A percentile compares a stretch with the other conserved stretches of the same genome.
These are phyloP conservation scores for Suillus spraguei DNA, from an alignment of 768 basidiomycete genomes.

Conservation along the genomic window DNA sequence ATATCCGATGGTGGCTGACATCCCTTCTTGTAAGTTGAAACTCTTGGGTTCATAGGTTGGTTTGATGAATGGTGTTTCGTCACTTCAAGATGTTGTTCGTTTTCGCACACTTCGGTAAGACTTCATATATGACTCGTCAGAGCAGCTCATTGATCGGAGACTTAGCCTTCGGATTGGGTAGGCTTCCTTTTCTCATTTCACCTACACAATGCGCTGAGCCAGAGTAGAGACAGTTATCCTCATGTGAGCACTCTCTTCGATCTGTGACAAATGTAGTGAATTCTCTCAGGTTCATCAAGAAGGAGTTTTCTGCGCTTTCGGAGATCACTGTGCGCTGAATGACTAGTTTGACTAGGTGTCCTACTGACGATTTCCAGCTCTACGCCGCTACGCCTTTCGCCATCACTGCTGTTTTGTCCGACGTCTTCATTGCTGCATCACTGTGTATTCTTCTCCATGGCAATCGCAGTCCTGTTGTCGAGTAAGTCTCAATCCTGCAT, in stretches of 20 bases:
- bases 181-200: conserved; percentile 7
- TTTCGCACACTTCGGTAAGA: conserved; percentile 44
- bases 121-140: conserved; percentile 24
- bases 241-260: conserved; percentile 6
- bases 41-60: neutral
- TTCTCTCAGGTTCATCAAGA: conserved; percentile 39
- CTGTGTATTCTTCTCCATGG: conserved; percentile 45
- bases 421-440: conserved; percentile 44
- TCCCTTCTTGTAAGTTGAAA: conserved; percentile 28
- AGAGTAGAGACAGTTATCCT: conserved; percentile 14
- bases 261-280: neutral
- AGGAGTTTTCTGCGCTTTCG: conserved; percentile 36
- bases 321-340: conserved; percentile 37
- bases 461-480: conserved; percentile 38
- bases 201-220: neutral
- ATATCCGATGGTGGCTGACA: conserved; percentile 40
- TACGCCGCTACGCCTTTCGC: conserved; percentile 47
- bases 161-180: conserved; percentile 41
- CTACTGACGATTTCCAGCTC: conserved; percentile 26
- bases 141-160: neutral
- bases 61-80: neutral
- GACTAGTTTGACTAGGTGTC: neutral
- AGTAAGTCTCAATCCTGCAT: conserved; percentile 23
- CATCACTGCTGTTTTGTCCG: conserved; percentile 45
- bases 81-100: conserved; percentile 30